phyloP scores from a whole-genome alignment of 23 red algal species.

The Gracilaria gracilis region DNA sequence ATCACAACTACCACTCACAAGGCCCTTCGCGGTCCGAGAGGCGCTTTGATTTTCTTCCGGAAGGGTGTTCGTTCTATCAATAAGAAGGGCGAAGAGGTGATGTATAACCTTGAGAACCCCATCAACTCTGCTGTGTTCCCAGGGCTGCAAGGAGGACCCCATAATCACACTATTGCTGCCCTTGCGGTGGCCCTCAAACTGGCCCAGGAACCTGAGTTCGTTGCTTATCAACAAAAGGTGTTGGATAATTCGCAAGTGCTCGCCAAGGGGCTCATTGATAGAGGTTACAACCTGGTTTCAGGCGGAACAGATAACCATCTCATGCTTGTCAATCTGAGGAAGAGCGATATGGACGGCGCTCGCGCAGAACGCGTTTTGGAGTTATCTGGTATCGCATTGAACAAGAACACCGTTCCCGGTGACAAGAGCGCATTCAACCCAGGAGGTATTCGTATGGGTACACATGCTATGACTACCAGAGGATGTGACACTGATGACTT shows the following conservation, averaged over 20 bases:
- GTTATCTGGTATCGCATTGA: conserved; percentile 88
- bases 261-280: conserved; percentile 73
- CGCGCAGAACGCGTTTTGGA: conserved; percentile 96
- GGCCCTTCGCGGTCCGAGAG: conserved; percentile 95
- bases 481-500: conserved; percentile 90
- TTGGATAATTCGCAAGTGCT: conserved; percentile 86
- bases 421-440: conserved; percentile 96
- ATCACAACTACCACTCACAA: conserved; percentile 99
- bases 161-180: conserved; percentile 99
- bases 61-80: conserved; percentile 87
- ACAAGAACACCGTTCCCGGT: conserved; percentile 98
- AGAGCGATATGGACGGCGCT: conserved; percentile 90
- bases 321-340: conserved; percentile 87
- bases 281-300: conserved; percentile 85
- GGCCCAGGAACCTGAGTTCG: conserved; percentile 93
- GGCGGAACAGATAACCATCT: conserved; percentile 99
- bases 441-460: conserved; percentile 96
- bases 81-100: conserved; percentile 82
- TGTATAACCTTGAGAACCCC: conserved; percentile 94
- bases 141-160: conserved; percentile 96
- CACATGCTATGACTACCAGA: conserved; percentile 96
- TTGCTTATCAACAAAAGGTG: conserved; percentile 90
- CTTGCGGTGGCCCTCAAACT: conserved; percentile 98
- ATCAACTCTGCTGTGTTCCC: conserved; percentile 99
- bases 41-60: conserved; percentile 98